Percentiles rank a stretch among this genome's conserved stretches.
phyloP scores from a whole-genome alignment of 768 basidiomycete genomes.

The Boletus vermiculosoides region DNA sequence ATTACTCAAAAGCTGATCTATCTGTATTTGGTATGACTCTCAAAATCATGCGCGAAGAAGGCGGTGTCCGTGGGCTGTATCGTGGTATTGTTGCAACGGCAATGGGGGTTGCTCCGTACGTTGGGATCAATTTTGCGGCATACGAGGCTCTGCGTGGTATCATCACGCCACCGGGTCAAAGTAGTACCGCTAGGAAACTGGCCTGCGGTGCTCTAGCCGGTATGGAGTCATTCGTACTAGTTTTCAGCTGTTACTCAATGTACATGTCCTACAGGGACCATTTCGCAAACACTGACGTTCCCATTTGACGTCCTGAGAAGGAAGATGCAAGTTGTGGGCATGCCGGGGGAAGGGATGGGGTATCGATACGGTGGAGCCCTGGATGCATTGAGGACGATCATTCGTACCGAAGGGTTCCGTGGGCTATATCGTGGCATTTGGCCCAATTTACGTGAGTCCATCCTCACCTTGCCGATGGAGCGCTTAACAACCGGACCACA shows the following conservation, averaged over 20 bases:
- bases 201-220: slow-evolving; percentile 86
- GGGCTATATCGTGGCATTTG: slow-evolving; percentile 86
- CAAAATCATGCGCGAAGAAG: slow-evolving; percentile 90
- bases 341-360: slow-evolving; percentile 56
- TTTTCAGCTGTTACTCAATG: slow-evolving; percentile 7
- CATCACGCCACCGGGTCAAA: slow-evolving; percentile 82
- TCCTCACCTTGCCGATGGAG: slow-evolving; percentile 1
- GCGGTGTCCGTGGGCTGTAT: slow-evolving; percentile 83
- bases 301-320: slow-evolving; percentile 93
- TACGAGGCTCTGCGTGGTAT: slow-evolving; percentile 80
- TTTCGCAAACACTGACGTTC: slow-evolving; percentile 93
- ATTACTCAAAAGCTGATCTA: slow-evolving; percentile 52
- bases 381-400: slow-evolving; percentile 68
- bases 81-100: slow-evolving; percentile 83
- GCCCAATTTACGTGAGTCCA: slow-evolving; percentile 77
- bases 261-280: slow-evolving; percentile 52
- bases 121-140: slow-evolving; percentile 90
- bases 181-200: slow-evolving; percentile 64
- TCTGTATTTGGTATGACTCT: slow-evolving; percentile 87
- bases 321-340: slow-evolving; percentile 93
- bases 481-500: slow-evolving; percentile 31
- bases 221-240: slow-evolving; percentile 27
- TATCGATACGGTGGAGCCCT: slow-evolving; percentile 78
- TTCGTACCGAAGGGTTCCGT: slow-evolving; percentile 68
- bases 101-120: slow-evolving; percentile 86